Evolutionary conservation across 2,329 filamentous ascomycete species (phyloP).

Genomic region (Bipolaris sorokiniana): DNA sequence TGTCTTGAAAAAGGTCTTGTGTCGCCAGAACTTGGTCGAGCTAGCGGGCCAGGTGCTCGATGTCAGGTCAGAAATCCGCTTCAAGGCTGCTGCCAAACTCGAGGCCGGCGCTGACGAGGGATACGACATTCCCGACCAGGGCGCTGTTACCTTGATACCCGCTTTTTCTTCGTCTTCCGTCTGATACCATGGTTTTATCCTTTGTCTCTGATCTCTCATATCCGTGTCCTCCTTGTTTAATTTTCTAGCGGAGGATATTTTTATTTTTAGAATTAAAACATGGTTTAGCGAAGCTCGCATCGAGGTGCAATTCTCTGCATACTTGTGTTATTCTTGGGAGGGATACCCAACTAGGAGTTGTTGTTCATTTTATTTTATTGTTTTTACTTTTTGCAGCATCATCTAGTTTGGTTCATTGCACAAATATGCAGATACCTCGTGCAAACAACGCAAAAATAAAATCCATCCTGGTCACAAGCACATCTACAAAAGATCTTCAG

Average conservation of each 20-base stretch:
- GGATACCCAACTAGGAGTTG: too few species aligned
- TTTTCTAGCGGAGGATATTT: neutral
- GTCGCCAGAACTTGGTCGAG: slow-evolving; percentile 28
- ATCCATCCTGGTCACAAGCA: neutral
- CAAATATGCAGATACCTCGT: too few species aligned
- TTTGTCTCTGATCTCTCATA: neutral
- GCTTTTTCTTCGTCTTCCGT: neutral
- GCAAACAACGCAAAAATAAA: too few species aligned
- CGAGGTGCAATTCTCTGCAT: too few species aligned
- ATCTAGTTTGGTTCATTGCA: too few species aligned
- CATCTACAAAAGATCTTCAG: neutral
- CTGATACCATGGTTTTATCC: neutral
- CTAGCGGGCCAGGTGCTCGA: slow-evolving; percentile 40
- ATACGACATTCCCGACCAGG: slow-evolving; percentile 1
- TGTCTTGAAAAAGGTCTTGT: slow-evolving; percentile 21
- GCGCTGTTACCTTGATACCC: slow-evolving; percentile 10
- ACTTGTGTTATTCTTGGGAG: too few species aligned
- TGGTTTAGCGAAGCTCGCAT: too few species aligned
- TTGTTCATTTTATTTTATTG: too few species aligned
- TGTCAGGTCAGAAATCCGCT: slow-evolving; percentile 34
- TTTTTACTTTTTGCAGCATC: too few species aligned
- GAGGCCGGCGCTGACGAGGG: neutral
- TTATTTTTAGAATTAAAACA: too few species aligned
- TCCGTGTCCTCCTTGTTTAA: neutral
- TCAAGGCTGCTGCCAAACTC: slow-evolving; percentile 23